Evolutionary conservation across 2,329 filamentous ascomycete species (phyloP), one percentile per base, ranked within the genome.

Genomic region (Fusarium bulbicola): DNA sequence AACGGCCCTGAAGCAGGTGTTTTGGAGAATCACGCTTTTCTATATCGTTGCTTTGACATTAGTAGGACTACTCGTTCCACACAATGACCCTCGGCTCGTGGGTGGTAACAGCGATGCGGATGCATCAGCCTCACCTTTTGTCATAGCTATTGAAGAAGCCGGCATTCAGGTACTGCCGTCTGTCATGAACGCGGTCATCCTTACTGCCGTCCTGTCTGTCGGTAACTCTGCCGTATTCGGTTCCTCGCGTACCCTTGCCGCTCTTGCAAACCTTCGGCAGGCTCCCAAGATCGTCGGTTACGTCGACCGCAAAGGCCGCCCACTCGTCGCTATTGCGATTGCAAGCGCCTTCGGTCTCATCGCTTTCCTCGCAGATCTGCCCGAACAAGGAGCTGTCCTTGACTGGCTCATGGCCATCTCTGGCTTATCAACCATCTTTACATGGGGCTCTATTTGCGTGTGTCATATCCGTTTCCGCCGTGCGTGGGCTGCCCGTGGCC

Each of bases 101-200:
- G 82, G 82, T 15, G 84, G 84, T 39, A 86, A 86, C 45, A 84
- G 81, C 61, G 85, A 85, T n/a, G 88, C 88, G 54, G 90, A 95
- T 79, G 89, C 92, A 47, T 90, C 90, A 32, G 92, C 94, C 3
- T 97, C 94, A 6, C 95, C 95, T 4, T 98, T 98, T 80, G 95
- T 98, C 76, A 97, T 98, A 77, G 94, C 95, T 70, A 97, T 97
- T 76, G 86, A 92, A 74, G 92, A 95, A 71, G 94, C 95, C 4
- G 92, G 93, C 14, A 97, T 98, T 76, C 84, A 89, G 46, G 91
- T 92, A 5, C 88, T 98, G 6, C 94, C 94, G 5, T 95, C 93
- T 0, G 88, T 98, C 60, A 97, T 98, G 92, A 98, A 98, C 82
- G 91, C 90, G n/a, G 94, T 98, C 68, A 97, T 98, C 80, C 90